Evolutionary conservation across 768 basidiomycete species (phyloP).

Genomic region (Pleurotus citrinopileatus): DNA sequence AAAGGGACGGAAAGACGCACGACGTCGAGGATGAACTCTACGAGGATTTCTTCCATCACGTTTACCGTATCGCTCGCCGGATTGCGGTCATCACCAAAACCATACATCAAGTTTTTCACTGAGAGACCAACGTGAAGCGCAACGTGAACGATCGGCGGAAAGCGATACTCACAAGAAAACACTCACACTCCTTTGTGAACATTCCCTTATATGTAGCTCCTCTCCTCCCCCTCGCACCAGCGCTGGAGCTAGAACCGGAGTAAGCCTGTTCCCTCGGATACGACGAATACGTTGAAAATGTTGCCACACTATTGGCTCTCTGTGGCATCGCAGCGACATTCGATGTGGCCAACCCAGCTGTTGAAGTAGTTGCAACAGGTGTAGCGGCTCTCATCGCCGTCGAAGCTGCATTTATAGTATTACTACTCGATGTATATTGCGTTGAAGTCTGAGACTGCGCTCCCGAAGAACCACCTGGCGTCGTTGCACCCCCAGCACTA

Average conservation of each 20-base stretch:
- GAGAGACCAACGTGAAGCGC: slow-evolving; percentile 13
- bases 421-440: background rate
- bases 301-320: slow-evolving; percentile 48
- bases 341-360: slow-evolving; percentile 27
- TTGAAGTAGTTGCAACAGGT: slow-evolving; percentile 22
- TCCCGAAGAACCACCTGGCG: background rate
- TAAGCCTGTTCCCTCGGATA: slow-evolving; percentile 47
- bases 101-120: slow-evolving; percentile 90
- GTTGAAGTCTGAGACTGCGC: slow-evolving; percentile 12
- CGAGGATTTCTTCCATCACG: slow-evolving; percentile 91
- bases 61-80: slow-evolving; percentile 85
- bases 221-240: slow-evolving; percentile 50
- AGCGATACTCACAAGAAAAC: background rate
- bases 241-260: slow-evolving; percentile 35
- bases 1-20: slow-evolving; percentile 45
- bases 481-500: background rate
- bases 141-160: slow-evolving; percentile 1
- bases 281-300: slow-evolving; percentile 58
- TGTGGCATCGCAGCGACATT: slow-evolving; percentile 27
- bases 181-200: slow-evolving; percentile 80
- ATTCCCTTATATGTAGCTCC: slow-evolving; percentile 64
- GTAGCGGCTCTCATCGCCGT: slow-evolving; percentile 17
- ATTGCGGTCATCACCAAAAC: slow-evolving; percentile 89
- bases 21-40: slow-evolving; percentile 88
- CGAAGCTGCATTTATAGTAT: slow-evolving; percentile 25